Base-by-base conservation (phyloP, 2,329 filamentous ascomycete species). In the Calonectria naviculata region DNA sequence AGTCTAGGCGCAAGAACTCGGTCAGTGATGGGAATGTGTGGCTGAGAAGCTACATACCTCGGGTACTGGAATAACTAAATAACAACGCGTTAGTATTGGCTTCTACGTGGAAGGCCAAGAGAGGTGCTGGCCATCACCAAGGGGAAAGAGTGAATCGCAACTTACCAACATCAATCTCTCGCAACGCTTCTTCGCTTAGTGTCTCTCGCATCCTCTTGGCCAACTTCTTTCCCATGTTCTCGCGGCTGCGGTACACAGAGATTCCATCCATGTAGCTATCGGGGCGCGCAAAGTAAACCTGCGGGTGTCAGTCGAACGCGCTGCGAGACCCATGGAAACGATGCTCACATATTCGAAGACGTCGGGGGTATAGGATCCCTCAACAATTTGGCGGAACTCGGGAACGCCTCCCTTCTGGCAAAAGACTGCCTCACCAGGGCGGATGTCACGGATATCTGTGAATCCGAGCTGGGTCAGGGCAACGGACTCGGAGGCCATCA, bases 401-500 rank as follows among this genome's bases (percentile, higher is more conserved):
- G 94, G 94, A 65, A 87, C 86, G 61, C 89, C 87, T 46, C 94
- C 94, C 84, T 97, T 97, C 78, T 93, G 87, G 73, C 97, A 92
- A 79, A 97, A 95, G 72, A 97, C 94, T 3, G 94, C 95, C 84
- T 97, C 90, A 26, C 95, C 95, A 0, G 95, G 95, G 65, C 92
- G 84, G 74, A 98, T 93, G 79, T 98, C 93, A 44, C 88, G 84
- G 76, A 97, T 92, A 79, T 95, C 87, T 38, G 83, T 87, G 85
- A 97, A 97, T 19, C 94, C 94, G 58, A 96, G 91, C 81, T 97
- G 94, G 54, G 89, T 89, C 56, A 98, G 86, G 10, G 95, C 95
- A 61, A 98, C 92, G 10, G 93, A 96, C 83, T 98, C 95, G 0
- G 95, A 97, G 1, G 95, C 94, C 86, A 98, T 90, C 89, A 98